These are phyloP conservation scores for Hanseniaspora mollemarum DNA, from an alignment of 805 yeast genomes.

Conservation along the genomic window DNA sequence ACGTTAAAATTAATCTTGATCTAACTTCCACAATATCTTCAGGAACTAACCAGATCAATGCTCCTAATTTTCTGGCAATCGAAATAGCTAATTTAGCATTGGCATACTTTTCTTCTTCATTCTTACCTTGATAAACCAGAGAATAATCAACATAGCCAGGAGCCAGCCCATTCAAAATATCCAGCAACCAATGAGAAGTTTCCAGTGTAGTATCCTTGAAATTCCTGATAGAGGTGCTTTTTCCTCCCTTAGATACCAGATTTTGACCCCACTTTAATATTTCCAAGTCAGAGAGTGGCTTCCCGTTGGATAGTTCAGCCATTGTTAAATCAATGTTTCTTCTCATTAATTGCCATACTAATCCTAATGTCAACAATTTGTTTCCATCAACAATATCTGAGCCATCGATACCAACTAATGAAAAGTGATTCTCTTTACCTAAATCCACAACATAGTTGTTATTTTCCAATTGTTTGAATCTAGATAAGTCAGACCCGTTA, in stretches of 20 bases:
- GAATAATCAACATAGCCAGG: slow-evolving; percentile 97
- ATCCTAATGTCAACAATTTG: slow-evolving; percentile 74
- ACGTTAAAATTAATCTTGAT: slow-evolving; percentile 82
- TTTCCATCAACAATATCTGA: slow-evolving; percentile 93
- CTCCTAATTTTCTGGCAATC: slow-evolving; percentile 95
- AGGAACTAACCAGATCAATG: slow-evolving; percentile 98
- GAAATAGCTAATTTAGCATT: slow-evolving; percentile 96
- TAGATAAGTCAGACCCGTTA: slow-evolving; percentile 60
- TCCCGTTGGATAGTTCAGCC: slow-evolving; percentile 58
- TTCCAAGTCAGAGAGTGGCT: slow-evolving; percentile 69
- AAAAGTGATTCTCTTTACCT: slow-evolving; percentile 84
- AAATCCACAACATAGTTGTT: slow-evolving; percentile 97
- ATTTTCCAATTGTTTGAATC: slow-evolving; percentile 93
- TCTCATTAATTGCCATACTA: slow-evolving; percentile 98
- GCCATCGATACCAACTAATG: slow-evolving; percentile 95
- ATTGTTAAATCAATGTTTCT: slow-evolving; percentile 83
- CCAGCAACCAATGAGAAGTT: slow-evolving; percentile 71
- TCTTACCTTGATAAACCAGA: slow-evolving; percentile 65
- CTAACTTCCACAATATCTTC: slow-evolving; percentile 96
- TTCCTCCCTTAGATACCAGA: slow-evolving; percentile 78
- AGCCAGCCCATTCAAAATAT: slow-evolving; percentile 81
- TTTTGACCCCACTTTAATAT: slow-evolving; percentile 90
- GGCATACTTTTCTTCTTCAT: slow-evolving; percentile 79
- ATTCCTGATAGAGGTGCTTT: slow-evolving; percentile 57
- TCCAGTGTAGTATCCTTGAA: slow-evolving; percentile 73